phyloP scores from a whole-genome alignment of 2,329 filamentous ascomycete genomes.

The Fragosphaeria purpurea region DNA sequence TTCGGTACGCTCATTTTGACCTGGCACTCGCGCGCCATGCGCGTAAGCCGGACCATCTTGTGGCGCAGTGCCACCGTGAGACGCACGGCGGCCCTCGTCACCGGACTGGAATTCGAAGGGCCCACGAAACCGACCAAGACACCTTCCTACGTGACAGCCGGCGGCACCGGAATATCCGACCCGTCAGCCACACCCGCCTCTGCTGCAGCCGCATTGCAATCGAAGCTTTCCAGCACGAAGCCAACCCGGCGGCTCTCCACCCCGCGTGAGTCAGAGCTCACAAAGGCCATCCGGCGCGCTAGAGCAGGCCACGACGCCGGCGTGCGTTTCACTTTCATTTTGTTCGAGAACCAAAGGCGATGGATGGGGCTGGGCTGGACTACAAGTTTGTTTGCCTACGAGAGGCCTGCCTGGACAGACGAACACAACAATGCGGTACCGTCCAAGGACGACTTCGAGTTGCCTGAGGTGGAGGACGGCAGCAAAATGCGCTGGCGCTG shows the following conservation, averaged over 20 bases:
- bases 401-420: slow-evolving; percentile 87
- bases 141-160: slow-evolving; percentile 16
- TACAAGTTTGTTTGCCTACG: slow-evolving; percentile 78
- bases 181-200: slow-evolving; percentile 11
- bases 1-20: slow-evolving; percentile 80
- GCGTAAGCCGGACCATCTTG: slow-evolving; percentile 75
- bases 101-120: slow-evolving; percentile 64
- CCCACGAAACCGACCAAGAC: slow-evolving; percentile 24
- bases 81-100: slow-evolving; percentile 58
- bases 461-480: slow-evolving; percentile 52
- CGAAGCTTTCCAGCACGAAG: slow-evolving; percentile 17
- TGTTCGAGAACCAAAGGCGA: slow-evolving; percentile 92
- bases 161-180: slow-evolving; percentile 16
- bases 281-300: slow-evolving; percentile 30
- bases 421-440: slow-evolving; percentile 81
- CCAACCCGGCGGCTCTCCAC: slow-evolving; percentile 20
- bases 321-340: slow-evolving; percentile 89
- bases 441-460: slow-evolving; percentile 57
- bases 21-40: slow-evolving; percentile 82
- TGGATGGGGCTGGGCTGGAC: slow-evolving; percentile 97
- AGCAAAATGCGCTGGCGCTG: slow-evolving; percentile 56
- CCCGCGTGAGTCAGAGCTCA: slow-evolving; percentile 35
- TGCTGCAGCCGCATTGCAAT: slow-evolving; percentile 11
- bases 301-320: slow-evolving; percentile 52
- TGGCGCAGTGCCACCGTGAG: slow-evolving; percentile 80